A percentile compares a stretch with the other conserved stretches of the same genome.
Conservation (phyloP, 768 basidiomycete genomes). For the Mycena albidolilacea region DNA sequence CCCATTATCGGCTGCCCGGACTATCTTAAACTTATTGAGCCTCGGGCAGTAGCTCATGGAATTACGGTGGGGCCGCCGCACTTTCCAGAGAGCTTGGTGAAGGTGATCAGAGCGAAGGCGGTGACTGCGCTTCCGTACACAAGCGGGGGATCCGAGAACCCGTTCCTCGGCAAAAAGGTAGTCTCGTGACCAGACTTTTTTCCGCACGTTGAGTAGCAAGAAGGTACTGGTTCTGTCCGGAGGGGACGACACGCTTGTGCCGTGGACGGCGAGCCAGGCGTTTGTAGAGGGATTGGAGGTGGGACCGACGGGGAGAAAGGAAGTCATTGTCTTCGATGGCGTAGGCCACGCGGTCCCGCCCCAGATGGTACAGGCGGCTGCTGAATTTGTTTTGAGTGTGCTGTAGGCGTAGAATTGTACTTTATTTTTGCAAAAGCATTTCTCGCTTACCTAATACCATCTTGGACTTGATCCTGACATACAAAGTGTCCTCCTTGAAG, state of each 20-base stretch:
- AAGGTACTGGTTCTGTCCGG: conserved; percentile 83
- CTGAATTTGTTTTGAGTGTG: conserved; percentile 49
- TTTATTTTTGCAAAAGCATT: background rate
- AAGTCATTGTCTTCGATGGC: conserved; percentile 66
- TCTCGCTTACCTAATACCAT: background rate
- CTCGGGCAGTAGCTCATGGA: conserved; percentile 64
- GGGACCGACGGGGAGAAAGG: conserved; percentile 68
- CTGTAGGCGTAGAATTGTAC: conserved; percentile 21
- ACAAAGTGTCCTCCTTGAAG: background rate
- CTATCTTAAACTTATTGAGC: conserved; percentile 68
- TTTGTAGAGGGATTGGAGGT: conserved; percentile 73
- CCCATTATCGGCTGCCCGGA: conserved; percentile 82
- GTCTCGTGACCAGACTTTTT: no score
- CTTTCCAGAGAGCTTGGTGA: conserved; percentile 69
- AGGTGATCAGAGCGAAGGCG: conserved; percentile 62
- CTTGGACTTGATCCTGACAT: background rate
- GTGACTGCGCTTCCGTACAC: conserved; percentile 61
- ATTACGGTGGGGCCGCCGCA: conserved; percentile 65
- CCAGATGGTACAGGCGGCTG: conserved; percentile 69
- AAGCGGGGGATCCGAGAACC: conserved; percentile 58
- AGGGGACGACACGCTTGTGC: conserved; percentile 74
- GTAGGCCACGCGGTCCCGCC: conserved; percentile 76
- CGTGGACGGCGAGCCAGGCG: conserved; percentile 67
- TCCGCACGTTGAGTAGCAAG: conserved; percentile 52
- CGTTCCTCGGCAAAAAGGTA: conserved; percentile 81